Evolutionary conservation across 2,329 filamentous ascomycete species (phyloP).

Genomic region (Epichloe brachyelytri): DNA sequence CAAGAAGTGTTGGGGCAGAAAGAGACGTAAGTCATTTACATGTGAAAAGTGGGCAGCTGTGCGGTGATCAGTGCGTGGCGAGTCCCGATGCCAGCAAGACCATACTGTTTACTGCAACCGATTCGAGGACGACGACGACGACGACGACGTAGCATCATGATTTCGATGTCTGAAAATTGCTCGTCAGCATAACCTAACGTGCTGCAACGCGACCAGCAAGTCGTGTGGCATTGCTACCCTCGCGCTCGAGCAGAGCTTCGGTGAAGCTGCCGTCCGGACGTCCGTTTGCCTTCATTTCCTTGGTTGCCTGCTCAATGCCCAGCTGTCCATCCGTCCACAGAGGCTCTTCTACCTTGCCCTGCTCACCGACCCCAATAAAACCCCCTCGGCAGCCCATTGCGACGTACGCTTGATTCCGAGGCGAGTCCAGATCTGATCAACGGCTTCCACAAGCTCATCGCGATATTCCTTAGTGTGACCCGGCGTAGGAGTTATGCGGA

Average conservation of each 20-base stretch:
- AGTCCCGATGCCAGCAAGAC: background rate
- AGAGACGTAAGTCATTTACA: background rate
- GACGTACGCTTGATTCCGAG: constrained; percentile 85
- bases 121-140: background rate
- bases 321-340: constrained; percentile 90
- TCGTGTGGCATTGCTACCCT: constrained; percentile 24
- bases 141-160: background rate
- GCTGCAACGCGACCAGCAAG: constrained; percentile 17
- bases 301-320: constrained; percentile 53
- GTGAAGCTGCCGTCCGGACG: constrained; percentile 29
- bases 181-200: constrained; percentile 3
- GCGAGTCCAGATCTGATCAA: constrained; percentile 80
- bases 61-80: background rate
- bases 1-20: background rate
- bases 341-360: constrained; percentile 49
- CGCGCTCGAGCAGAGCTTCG: constrained; percentile 46
- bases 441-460: constrained; percentile 68
- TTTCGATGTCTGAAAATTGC: background rate
- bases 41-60: background rate
- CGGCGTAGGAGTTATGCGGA: constrained; percentile 90
- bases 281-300: constrained; percentile 42
- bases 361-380: constrained; percentile 84
- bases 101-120: background rate
- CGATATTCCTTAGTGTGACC: constrained; percentile 79
- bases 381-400: constrained; percentile 81